These are phyloP conservation scores for Cystoisospora suis DNA, from an alignment of 169 alveolate genomes.

Conservation along the genomic window DNA sequence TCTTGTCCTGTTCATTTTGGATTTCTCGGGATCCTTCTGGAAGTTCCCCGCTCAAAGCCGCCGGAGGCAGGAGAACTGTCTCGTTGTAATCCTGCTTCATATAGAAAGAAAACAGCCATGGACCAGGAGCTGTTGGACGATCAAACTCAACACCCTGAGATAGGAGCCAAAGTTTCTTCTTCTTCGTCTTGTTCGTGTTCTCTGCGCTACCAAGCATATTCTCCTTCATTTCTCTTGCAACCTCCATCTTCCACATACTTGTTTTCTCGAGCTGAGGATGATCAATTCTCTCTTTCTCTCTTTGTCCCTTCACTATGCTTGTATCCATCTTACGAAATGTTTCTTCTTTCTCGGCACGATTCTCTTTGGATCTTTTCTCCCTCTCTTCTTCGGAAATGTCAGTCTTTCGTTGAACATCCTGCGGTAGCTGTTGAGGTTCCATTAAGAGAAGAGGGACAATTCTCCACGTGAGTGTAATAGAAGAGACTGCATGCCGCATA, in stretches of 20 bases:
- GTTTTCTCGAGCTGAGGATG: not conserved
- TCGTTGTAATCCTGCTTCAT: too few relatives aligned
- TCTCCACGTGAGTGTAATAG: not conserved
- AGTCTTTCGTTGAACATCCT: not conserved
- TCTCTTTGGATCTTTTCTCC: not conserved
- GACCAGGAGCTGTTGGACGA: not conserved
- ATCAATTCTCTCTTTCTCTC: not conserved
- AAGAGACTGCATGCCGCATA: not conserved
- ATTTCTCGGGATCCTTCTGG: too few relatives aligned
- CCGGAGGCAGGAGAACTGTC: too few relatives aligned
- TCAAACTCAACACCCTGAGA: not conserved
- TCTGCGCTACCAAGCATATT: too few relatives aligned
- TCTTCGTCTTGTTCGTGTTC: too few relatives aligned
- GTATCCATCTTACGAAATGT: not conserved
- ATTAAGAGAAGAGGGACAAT: not conserved
- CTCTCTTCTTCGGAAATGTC: not conserved
- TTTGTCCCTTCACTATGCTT: not conserved
- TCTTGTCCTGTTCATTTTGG: too few relatives aligned
- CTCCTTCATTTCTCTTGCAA: too few relatives aligned
- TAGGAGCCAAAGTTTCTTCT: too few relatives aligned
- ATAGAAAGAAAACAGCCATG: slow-evolving; percentile 4
- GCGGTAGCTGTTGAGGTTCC: too few relatives aligned
- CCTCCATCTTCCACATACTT: not conserved
- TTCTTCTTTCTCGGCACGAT: not conserved
- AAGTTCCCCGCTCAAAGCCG: too few relatives aligned